phyloP scores from a whole-genome alignment of 108 stramenopile species.

The Cyclotella cryptica region DNA sequence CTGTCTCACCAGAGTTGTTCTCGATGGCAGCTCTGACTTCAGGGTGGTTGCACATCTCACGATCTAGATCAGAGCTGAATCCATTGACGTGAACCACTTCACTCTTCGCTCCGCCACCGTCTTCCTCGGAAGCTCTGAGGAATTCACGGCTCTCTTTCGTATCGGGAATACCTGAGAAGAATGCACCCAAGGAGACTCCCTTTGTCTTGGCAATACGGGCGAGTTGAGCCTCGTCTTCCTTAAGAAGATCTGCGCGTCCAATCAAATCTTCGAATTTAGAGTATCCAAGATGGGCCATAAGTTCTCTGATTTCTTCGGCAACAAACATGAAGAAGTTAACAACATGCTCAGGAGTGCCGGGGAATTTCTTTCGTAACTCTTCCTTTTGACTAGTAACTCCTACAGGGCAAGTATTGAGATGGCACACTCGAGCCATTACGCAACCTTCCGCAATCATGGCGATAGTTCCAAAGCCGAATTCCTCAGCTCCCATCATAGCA shows the following conservation, averaged over 20 bases:
- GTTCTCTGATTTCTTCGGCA: constrained; percentile 89
- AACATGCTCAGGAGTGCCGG: constrained; percentile 97
- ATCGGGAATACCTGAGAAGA: constrained; percentile 83
- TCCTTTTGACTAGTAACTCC: constrained; percentile 97
- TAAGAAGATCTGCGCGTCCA: constrained; percentile 92
- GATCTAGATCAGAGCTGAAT: constrained; percentile 87
- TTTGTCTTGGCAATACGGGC: constrained; percentile 79
- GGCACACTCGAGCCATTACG: constrained; percentile 96
- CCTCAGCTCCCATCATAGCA: constrained; percentile 93
- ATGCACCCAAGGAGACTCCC: constrained; percentile 64
- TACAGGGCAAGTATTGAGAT: constrained; percentile 96
- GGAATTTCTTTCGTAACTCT: constrained; percentile 94
- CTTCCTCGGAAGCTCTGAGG: constrained; percentile 71
- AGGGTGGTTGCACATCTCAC: constrained; percentile 66
- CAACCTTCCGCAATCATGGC: constrained; percentile 97
- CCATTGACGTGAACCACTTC: constrained; percentile 82
- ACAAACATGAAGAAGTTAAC: constrained; percentile 96
- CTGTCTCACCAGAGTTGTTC: constrained; percentile 69
- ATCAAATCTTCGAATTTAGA: constrained; percentile 92
- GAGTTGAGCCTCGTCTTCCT: constrained; percentile 66
- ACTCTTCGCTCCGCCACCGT: constrained; percentile 69
- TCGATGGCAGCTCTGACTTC: constrained; percentile 81
- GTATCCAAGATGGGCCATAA: constrained; percentile 93
- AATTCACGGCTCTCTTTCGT: constrained; percentile 69
- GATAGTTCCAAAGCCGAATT: constrained; percentile 94